Percentiles rank a stretch among this genome's conserved stretches.
phyloP scores from a whole-genome alignment of 2,329 filamentous ascomycete species.

The Epicoccum sorghinum region DNA sequence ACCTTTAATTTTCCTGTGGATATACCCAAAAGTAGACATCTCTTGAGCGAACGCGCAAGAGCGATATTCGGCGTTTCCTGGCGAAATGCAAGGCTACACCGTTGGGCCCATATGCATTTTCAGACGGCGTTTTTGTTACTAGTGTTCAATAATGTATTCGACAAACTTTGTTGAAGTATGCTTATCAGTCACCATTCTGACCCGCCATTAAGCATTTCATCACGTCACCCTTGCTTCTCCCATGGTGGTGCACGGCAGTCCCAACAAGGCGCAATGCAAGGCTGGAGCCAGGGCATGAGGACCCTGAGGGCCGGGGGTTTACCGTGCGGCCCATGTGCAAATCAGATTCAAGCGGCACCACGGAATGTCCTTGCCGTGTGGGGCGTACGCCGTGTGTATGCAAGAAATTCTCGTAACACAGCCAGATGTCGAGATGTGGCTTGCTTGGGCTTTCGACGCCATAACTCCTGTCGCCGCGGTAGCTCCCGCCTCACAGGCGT shows the following conservation, averaged over 20 bases:
- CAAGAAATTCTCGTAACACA: no score
- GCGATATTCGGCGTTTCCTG: constrained; percentile 7
- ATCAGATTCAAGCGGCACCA: background rate
- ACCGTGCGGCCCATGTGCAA: background rate
- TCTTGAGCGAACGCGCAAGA: constrained; percentile 6
- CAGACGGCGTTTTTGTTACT: constrained; percentile 4
- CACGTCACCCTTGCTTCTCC: background rate
- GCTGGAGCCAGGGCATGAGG: background rate
- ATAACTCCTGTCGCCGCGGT: no score
- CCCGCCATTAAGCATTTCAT: background rate
- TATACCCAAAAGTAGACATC: constrained; percentile 3
- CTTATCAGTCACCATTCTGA: background rate
- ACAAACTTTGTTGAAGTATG: background rate
- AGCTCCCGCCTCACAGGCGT: no score
- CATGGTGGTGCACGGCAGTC: background rate
- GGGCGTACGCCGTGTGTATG: background rate
- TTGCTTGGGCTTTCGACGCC: no score
- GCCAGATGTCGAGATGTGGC: no score
- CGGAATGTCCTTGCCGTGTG: background rate
- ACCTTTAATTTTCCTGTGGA: background rate
- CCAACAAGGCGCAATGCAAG: background rate
- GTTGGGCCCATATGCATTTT: constrained; percentile 1
- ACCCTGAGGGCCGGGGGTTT: background rate
- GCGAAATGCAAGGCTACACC: background rate
- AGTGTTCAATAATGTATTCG: no score